These are phyloP conservation scores for Lyophyllum semitale DNA, from an alignment of 768 basidiomycete species.

Conservation along the genomic window DNA sequence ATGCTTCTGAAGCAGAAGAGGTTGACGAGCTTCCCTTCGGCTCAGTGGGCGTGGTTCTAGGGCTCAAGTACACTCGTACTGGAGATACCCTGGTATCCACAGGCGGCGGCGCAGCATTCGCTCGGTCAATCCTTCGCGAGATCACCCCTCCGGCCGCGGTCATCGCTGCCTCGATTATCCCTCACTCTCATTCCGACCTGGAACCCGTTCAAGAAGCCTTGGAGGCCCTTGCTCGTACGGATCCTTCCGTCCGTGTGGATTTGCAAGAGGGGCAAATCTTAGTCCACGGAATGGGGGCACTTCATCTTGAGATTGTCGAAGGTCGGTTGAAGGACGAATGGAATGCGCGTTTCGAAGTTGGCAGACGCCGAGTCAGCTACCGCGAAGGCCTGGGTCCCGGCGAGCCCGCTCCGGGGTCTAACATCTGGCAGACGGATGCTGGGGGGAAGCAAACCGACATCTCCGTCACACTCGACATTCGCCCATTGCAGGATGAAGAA, in stretches of 20 bases:
- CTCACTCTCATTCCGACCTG: conserved; percentile 77
- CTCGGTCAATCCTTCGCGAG: conserved; percentile 50
- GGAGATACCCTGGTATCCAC: conserved; percentile 80
- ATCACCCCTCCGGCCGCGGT: conserved; percentile 82
- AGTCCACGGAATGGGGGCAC: conserved; percentile 79
- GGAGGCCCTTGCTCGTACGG: conserved; percentile 73
- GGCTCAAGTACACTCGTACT: conserved; percentile 81
- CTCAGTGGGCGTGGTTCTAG: conserved; percentile 82
- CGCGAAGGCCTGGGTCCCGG: conserved; percentile 57
- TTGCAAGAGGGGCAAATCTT: conserved; percentile 81
- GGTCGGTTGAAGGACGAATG: conserved; percentile 81
- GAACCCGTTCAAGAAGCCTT: conserved; percentile 79
- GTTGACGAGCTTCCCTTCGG: conserved; percentile 82
- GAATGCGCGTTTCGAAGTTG: conserved; percentile 76
- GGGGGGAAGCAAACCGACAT: conserved; percentile 57
- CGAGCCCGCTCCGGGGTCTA: conserved; percentile 30
- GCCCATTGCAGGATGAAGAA: conserved; percentile 55
- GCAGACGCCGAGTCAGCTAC: conserved; percentile 77
- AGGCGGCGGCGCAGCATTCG: conserved; percentile 37
- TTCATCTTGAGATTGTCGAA: conserved; percentile 89
- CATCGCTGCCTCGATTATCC: conserved; percentile 82
- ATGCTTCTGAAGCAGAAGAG: conserved; percentile 75
- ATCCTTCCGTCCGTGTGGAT: conserved; percentile 85
- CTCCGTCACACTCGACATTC: conserved; percentile 54
- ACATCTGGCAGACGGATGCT: conserved; percentile 64